Evolutionary conservation across 2,329 filamentous ascomycete species (phyloP).

Genomic region (Verticillium isaacii): DNA sequence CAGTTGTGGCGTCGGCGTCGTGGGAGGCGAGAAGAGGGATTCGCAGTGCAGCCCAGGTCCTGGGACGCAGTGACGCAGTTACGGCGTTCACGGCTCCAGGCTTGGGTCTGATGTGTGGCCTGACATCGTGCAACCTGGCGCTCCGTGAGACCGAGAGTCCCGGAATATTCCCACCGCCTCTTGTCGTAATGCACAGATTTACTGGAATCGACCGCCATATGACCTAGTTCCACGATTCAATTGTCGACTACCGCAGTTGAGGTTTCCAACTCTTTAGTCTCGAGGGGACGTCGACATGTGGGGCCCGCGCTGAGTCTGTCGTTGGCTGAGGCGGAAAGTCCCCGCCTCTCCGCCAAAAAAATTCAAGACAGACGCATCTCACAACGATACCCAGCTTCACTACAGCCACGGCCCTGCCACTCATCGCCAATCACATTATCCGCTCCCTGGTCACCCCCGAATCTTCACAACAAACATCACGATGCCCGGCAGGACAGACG

Average conservation of each 20-base stretch:
- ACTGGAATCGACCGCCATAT: no score
- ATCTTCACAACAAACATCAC: conserved; percentile 5
- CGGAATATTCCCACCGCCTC: no score
- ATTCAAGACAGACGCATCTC: neutral
- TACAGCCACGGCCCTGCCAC: neutral
- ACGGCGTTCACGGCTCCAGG: no score
- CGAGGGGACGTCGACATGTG: neutral
- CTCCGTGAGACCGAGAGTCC: no score
- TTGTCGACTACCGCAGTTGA: neutral
- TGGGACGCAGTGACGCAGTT: no score
- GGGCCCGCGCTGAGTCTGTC: neutral
- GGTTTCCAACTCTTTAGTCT: neutral
- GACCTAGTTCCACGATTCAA: neutral
- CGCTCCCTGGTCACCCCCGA: neutral
- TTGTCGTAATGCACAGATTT: no score
- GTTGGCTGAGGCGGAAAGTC: neutral
- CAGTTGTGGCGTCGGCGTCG: neutral
- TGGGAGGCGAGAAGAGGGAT: neutral
- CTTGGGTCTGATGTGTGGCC: no score
- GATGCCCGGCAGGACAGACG: conserved; percentile 39
- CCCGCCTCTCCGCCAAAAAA: neutral
- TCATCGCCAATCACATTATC: neutral
- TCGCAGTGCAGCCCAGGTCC: neutral
- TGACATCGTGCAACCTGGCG: no score
- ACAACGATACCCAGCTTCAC: neutral